A percentile compares a stretch with the other conserved stretches of the same genome.
phyloP scores from a whole-genome alignment of 1,284 basidiomycete species.

The Apiotrichum laibachii region DNA sequence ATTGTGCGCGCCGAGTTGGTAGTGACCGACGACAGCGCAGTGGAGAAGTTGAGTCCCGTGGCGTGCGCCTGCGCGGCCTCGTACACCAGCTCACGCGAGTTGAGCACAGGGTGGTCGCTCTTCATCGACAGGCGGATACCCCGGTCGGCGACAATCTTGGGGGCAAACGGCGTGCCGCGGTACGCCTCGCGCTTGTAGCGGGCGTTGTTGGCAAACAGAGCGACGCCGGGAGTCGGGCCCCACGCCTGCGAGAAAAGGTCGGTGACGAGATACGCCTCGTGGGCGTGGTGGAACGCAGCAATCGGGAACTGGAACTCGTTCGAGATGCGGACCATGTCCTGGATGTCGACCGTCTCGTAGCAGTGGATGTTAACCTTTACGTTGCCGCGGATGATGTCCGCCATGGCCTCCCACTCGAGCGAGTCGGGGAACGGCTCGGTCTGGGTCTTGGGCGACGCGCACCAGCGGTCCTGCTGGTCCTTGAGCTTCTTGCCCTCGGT shows the following conservation, averaged over 20 bases:
- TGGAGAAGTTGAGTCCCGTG: conserved; percentile 55
- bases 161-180: conserved; percentile 78
- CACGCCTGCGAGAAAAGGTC: conserved; percentile 57
- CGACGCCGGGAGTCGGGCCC: conserved; percentile 60
- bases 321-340: conserved; percentile 60
- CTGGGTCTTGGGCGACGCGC: conserved; percentile 55
- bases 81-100: conserved; percentile 63
- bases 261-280: conserved; percentile 77
- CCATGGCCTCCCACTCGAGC: conserved; percentile 77
- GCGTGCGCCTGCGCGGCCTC: conserved; percentile 87
- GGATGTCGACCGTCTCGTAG: conserved; percentile 74
- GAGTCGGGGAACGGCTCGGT: conserved; percentile 65
- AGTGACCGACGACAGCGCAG: conserved; percentile 62
- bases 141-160: conserved; percentile 71
- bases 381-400: conserved; percentile 71
- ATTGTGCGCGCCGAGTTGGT: conserved; percentile 71
- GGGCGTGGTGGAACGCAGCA: conserved; percentile 54
- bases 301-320: conserved; percentile 62
- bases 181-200: conserved; percentile 79
- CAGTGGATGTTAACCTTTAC: conserved; percentile 73
- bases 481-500: conserved; percentile 71
- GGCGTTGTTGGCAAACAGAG: conserved; percentile 66
- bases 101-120: conserved; percentile 67
- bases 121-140: conserved; percentile 67
- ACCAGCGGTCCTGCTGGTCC: conserved; percentile 67